A percentile compares a stretch with the other conserved stretches of the same genome.
phyloP scores from a whole-genome alignment of 768 basidiomycete species.

The Naganishia friedmannii region DNA sequence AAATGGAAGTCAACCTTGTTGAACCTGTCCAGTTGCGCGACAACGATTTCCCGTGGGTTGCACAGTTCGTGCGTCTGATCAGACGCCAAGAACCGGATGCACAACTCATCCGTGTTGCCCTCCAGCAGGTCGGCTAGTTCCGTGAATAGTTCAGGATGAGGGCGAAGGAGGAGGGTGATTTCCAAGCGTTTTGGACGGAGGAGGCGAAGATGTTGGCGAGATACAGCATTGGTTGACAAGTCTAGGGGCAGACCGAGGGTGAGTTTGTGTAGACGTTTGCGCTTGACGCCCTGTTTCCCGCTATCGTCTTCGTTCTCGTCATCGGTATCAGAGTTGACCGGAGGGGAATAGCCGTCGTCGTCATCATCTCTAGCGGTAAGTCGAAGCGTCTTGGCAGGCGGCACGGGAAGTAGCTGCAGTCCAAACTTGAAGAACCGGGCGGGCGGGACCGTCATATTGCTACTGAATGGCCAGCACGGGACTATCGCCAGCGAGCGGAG shows the following conservation, averaged over 20 bases:
- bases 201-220: constrained; percentile 29
- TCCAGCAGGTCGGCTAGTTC: constrained; percentile 25
- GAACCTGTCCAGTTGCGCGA: constrained; percentile 11
- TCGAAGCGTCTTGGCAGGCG: constrained; percentile 1
- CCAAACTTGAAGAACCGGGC: constrained; percentile 35
- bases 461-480: constrained; percentile 34
- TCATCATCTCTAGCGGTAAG: not conserved
- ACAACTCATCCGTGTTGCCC: constrained; percentile 24
- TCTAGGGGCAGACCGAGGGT: constrained; percentile 35
- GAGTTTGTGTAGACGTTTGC: constrained; percentile 16
- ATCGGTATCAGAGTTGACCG: too few relatives aligned
- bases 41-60: constrained; percentile 26
- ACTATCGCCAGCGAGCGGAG: constrained; percentile 34
- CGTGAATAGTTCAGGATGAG: not conserved
- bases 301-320: not conserved
- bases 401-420: constrained; percentile 35
- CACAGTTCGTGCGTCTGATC: not conserved
- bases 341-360: not conserved
- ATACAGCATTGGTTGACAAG: constrained; percentile 26
- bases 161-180: constrained; percentile 28
- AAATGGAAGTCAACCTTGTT: constrained; percentile 28
- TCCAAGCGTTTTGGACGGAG: constrained; percentile 26
- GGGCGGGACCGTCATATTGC: constrained; percentile 14
- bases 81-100: constrained; percentile 29
- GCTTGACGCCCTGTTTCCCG: constrained; percentile 4